phyloP scores from a whole-genome alignment of 2,329 filamentous ascomycete genomes.

The Fusarium subglutinans region DNA sequence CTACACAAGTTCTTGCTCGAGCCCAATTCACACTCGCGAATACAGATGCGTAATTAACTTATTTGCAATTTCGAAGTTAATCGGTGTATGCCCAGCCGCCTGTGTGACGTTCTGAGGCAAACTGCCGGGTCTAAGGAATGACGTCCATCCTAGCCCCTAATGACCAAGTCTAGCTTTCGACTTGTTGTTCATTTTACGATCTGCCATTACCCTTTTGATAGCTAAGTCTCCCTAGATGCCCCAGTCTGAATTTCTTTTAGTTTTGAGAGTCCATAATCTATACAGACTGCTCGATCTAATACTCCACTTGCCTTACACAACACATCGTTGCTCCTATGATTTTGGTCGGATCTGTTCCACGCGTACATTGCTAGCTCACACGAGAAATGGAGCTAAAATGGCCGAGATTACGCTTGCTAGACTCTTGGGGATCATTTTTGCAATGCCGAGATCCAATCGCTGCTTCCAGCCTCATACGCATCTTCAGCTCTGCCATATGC shows the following conservation, averaged over 20 bases:
- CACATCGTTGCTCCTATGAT: not conserved
- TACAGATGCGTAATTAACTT: rapidly evolving
- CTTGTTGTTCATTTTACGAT: not conserved
- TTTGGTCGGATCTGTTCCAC: not conserved
- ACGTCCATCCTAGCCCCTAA: not conserved
- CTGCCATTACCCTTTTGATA: rapidly evolving
- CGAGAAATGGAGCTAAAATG: rapidly evolving
- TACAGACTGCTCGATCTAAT: too few species aligned
- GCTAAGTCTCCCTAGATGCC: rapidly evolving
- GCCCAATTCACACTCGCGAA: not conserved
- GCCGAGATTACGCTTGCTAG: not conserved
- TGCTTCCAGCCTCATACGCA: too few species aligned
- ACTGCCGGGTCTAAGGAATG: not conserved
- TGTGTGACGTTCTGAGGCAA: not conserved
- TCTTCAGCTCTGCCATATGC: not conserved
- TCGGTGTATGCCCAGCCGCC: too few species aligned
- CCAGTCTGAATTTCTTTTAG: rapidly evolving
- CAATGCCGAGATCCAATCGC: too few species aligned
- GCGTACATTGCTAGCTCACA: not conserved
- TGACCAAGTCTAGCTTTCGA: not conserved
- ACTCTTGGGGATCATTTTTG: not conserved
- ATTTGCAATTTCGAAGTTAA: not conserved
- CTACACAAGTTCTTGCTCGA: not conserved
- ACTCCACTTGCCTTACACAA: not conserved
- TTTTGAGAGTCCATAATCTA: too few species aligned